These are phyloP conservation scores for Cupressus sempervirens DNA, from an alignment of 75 land plant species.

Conservation along the genomic window DNA sequence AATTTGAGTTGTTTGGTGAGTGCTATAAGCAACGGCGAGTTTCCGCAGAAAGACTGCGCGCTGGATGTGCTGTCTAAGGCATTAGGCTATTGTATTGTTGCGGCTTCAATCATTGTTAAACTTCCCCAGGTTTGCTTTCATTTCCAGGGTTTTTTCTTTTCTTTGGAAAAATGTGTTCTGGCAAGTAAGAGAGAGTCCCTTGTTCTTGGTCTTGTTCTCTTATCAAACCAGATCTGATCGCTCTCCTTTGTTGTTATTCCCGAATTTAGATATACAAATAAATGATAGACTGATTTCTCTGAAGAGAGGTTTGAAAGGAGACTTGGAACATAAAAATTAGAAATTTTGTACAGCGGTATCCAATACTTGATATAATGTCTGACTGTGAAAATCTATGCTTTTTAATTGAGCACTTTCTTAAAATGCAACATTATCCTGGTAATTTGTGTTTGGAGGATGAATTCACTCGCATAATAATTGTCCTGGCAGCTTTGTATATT, in stretches of 20 bases:
- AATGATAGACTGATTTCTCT: neutral
- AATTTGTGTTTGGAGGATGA: neutral
- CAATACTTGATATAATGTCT: no score
- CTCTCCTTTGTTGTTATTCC: neutral
- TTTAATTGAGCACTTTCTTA: no score
- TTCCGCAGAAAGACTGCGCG: slow-evolving; percentile 68
- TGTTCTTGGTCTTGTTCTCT: neutral
- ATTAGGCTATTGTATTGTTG: slow-evolving; percentile 79
- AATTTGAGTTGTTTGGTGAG: slow-evolving; percentile 51
- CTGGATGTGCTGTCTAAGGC: slow-evolving; percentile 81
- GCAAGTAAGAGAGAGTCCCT: neutral
- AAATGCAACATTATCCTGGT: no score
- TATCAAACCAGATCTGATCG: neutral
- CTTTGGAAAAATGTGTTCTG: neutral
- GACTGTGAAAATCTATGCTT: no score
- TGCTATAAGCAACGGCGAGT: slow-evolving; percentile 26
- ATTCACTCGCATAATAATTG: neutral
- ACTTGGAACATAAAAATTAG: no score
- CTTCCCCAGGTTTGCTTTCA: slow-evolving; percentile 61
- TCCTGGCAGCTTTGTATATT: neutral
- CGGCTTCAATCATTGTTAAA: slow-evolving; percentile 85
- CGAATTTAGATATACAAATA: neutral
- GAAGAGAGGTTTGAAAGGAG: no score
- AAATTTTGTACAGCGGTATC: no score
- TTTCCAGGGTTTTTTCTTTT: neutral